Conservation (phyloP, 371 early-diverging fungal genomes). For the Dentiscutata heterogama region DNA sequence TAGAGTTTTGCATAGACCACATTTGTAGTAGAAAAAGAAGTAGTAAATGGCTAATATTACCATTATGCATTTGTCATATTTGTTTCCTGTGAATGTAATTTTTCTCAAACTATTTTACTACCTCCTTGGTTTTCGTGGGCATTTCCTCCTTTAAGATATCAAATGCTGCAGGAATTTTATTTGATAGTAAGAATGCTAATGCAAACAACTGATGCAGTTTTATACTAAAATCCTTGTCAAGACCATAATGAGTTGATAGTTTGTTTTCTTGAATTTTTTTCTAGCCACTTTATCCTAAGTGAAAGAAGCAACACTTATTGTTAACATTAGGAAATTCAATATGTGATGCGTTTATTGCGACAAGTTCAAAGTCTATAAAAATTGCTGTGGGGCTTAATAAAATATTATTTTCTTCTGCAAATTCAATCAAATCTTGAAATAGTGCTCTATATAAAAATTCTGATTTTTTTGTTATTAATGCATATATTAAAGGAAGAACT, state of each 20-base stretch:
- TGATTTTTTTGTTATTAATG: not conserved
- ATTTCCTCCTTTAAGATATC: no score
- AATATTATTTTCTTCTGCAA: not conserved
- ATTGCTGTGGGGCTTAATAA: not conserved
- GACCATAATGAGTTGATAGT: not conserved
- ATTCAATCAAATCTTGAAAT: conserved; percentile 6
- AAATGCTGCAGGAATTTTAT: no score
- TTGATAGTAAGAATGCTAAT: no score
- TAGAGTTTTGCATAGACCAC: not conserved
- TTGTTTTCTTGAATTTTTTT: not conserved
- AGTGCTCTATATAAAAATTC: not conserved
- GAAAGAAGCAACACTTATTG: conserved; percentile 18
- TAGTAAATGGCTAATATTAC: not conserved
- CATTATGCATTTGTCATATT: not conserved
- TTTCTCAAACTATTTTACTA: not conserved
- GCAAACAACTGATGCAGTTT: no score
- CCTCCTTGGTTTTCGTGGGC: no score
- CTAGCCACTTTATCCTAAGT: not conserved
- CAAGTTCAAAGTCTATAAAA: conserved; percentile 11
- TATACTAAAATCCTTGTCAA: not conserved
- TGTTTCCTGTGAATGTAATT: not conserved
- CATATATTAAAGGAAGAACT: not conserved
- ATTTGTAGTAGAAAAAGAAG: not conserved
- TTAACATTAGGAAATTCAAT: not conserved
- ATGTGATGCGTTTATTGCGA: not conserved